These are phyloP conservation scores for Tricholoma saponaceum DNA, from an alignment of 768 basidiomycete species.

Conservation along the genomic window DNA sequence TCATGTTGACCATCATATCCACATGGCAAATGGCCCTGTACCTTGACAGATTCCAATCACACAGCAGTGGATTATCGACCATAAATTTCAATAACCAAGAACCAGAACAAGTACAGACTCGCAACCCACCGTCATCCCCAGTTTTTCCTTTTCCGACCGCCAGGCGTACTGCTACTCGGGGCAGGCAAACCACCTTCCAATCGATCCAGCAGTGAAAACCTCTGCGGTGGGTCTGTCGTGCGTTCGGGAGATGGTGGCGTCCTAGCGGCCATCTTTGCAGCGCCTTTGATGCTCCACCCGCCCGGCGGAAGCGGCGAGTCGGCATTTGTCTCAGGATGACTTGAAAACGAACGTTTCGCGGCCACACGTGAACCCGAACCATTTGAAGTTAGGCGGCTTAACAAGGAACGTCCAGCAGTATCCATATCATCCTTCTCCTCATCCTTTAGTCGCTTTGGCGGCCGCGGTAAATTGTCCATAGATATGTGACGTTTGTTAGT, in stretches of 20 bases:
- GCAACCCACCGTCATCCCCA: constrained; percentile 13
- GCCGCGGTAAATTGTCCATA: constrained; percentile 27
- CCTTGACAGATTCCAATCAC: background rate
- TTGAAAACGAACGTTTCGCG: background rate
- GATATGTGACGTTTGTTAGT: constrained; percentile 8
- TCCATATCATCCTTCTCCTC: constrained; percentile 10
- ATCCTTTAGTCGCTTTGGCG: constrained; percentile 32
- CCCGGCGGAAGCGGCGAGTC: constrained; percentile 22
- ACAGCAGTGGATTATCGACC: background rate
- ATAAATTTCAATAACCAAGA: background rate
- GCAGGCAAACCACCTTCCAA: constrained; percentile 18
- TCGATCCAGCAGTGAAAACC: constrained; percentile 31
- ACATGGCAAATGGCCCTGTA: background rate
- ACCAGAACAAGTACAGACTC: background rate
- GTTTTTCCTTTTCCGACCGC: constrained; percentile 22
- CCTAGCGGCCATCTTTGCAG: constrained; percentile 26
- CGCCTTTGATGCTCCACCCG: constrained; percentile 55
- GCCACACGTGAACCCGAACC: constrained; percentile 1
- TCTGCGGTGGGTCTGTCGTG: constrained; percentile 12
- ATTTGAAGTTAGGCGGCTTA: constrained; percentile 35
- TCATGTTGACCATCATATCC: too few species aligned
- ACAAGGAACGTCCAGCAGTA: constrained; percentile 31
- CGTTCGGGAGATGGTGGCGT: constrained; percentile 1
- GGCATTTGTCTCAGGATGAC: constrained; percentile 1
- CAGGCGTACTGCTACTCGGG: constrained; percentile 10